Base-by-base conservation (phyloP, 805 yeast species). In the Torulaspora quercuum region DNA sequence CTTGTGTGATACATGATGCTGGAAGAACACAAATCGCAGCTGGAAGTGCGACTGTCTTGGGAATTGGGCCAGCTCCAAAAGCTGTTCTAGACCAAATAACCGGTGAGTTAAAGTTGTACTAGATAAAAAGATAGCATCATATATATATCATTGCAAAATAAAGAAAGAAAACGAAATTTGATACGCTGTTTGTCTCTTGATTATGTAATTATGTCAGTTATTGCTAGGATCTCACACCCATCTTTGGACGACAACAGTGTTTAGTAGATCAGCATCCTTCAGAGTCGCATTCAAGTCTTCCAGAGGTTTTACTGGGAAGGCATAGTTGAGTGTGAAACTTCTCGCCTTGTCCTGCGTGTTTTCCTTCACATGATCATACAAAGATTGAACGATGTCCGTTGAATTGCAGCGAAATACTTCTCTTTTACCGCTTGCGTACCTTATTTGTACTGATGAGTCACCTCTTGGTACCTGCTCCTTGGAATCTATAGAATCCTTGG, bases 1-100 rank as follows among this genome's bases (percentile, higher is more conserved):
- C 90, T 2, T 75, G 79, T 46, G 74, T 86, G 5, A 87, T 92
- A 24, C 94, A 83, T 50, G 99, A 92, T 64, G 98, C 98, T 16
- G 98, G 98, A 3, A 74, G 97, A 51, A 90, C 98, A 1, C 97
- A 92, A 59, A 78, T 92, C 33, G 95, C 86, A n/a, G 83, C 95
- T 5, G 97, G 97, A 1, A 80, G 92, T 41, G 94, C 95, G 2
- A 92, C 98, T 0, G 97, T 92, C 1, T 64, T 92, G n/a, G 98
- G 97, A 1, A 59, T 92, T 17, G 99, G 99, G 0, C 99, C 99
- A 1, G 97, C 96, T 12, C 97, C 97, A 14, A 85, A 80, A 47
- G 49, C 71, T 0, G 78, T 81, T 0, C 61, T 90, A 42, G 96
- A 92, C 58, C 77, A 80, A 55, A 77, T 90, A 37, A 89, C 97